A percentile compares a stretch with the other conserved stretches of the same genome.
phyloP scores from a whole-genome alignment of 345 rosid species.

The Hibiscus tridactylites region DNA sequence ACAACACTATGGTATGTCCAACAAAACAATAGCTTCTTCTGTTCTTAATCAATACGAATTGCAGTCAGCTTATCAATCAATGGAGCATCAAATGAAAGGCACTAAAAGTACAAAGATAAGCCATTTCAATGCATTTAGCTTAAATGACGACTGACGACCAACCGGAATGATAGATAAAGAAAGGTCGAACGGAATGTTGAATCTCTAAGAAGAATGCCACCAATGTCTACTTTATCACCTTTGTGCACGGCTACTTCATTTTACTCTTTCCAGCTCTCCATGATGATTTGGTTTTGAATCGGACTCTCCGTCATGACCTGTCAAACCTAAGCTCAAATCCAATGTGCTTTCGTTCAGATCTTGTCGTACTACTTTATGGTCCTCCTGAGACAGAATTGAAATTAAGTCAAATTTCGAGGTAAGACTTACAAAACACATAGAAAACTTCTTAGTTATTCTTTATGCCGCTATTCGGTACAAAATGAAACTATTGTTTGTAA shows the following conservation, averaged over 20 bases:
- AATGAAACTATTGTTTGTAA: background rate
- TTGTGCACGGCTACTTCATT: constrained; percentile 3
- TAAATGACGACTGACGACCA: constrained; percentile 2
- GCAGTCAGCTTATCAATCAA: constrained; percentile 5
- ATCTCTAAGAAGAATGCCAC: constrained; percentile 11
- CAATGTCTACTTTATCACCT: constrained; percentile 7
- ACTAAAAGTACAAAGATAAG: constrained; percentile 3
- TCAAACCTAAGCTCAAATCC: constrained; percentile 67
- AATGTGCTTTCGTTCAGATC: constrained; percentile 81
- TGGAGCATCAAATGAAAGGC: constrained; percentile 10
- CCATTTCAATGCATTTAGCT: background rate
- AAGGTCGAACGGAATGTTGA: constrained; percentile 13
- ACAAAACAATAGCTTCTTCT: constrained; percentile 8
- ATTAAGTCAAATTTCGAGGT: constrained; percentile 13
- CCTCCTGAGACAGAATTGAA: constrained; percentile 37
- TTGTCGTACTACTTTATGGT: constrained; percentile 50
- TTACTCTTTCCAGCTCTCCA: constrained; percentile 22
- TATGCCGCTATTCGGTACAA: background rate
- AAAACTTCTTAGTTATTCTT: background rate
- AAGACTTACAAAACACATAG: background rate
- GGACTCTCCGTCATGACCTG: constrained; percentile 38
- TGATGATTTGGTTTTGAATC: constrained; percentile 26
- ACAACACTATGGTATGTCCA: constrained; percentile 10
- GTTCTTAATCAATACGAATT: constrained; percentile 14
- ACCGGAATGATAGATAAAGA: background rate